Percentiles rank a stretch among this genome's conserved stretches.
Evolutionary conservation across 257 asterid genomes (phyloP).

Genomic region (Primulina eburnea): DNA sequence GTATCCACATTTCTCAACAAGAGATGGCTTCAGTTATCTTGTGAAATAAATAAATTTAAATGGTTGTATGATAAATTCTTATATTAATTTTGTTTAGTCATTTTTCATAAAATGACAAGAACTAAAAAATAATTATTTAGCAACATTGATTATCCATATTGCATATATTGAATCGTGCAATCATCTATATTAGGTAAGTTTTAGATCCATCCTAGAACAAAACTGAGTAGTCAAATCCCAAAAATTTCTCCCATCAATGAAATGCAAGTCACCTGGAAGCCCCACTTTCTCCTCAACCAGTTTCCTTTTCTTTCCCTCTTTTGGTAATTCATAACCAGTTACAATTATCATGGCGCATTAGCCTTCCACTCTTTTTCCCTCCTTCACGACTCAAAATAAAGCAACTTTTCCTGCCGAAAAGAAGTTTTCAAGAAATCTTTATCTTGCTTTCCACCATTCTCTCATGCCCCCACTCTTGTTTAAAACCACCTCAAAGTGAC

Average conservation of each 20-base stretch:
- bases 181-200: too few relatives aligned
- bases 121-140: too few relatives aligned
- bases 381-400: conserved; percentile 45
- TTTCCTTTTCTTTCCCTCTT: neutral
- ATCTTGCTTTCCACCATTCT: conserved; percentile 32
- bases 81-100: too few relatives aligned
- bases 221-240: neutral
- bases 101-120: too few relatives aligned
- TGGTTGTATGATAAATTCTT: too few relatives aligned
- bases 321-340: neutral
- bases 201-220: too few relatives aligned
- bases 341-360: conserved; percentile 12
- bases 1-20: too few relatives aligned
- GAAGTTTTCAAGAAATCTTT: conserved; percentile 28
- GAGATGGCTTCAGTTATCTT: too few relatives aligned
- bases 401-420: conserved; percentile 32
- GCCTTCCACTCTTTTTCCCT: conserved; percentile 30
- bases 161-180: too few relatives aligned
- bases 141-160: too few relatives aligned
- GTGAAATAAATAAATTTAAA: too few relatives aligned
- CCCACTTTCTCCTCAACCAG: conserved; percentile 5
- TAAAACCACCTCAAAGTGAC: conserved; percentile 19
- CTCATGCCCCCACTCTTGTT: conserved; percentile 36
- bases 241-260: neutral
- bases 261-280: conserved; percentile 2